phyloP scores from a whole-genome alignment of 176 grass and related monocot genomes.

The Typha latifolia region DNA sequence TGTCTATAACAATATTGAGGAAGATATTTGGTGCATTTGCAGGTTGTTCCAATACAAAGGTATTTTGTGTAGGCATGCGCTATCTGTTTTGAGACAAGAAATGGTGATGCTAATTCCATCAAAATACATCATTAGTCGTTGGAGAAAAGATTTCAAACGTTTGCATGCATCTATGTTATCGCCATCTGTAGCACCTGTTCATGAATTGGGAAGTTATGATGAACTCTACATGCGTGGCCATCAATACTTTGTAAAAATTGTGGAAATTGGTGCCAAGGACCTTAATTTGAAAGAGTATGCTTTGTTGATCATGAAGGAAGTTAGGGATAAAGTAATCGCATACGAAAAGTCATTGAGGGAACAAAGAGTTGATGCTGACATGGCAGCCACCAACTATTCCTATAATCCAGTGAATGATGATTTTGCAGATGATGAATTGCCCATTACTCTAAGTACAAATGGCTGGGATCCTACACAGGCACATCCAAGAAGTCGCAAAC shows the following conservation, averaged over 20 bases:
- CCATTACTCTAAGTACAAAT: conserved; percentile 24
- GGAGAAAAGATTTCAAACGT: conserved; percentile 81
- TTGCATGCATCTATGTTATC: conserved; percentile 40
- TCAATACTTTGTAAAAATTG: conserved; percentile 56
- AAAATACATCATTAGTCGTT: conserved; percentile 69
- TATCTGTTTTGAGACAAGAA: conserved; percentile 71
- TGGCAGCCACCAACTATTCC: too few relatives aligned
- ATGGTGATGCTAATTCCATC: conserved; percentile 54
- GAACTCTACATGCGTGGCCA: conserved; percentile 62
- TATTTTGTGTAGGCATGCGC: conserved; percentile 80
- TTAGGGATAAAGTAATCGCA: conserved; percentile 39
- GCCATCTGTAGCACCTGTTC: conserved; percentile 15
- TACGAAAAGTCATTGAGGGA: too few relatives aligned
- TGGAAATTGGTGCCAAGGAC: conserved; percentile 61
- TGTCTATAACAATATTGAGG: conserved; percentile 63
- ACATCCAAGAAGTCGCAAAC: conserved; percentile 42
- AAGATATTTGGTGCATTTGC: conserved; percentile 70
- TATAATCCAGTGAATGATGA: too few relatives aligned
- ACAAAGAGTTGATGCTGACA: too few relatives aligned
- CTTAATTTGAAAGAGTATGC: conserved; percentile 56
- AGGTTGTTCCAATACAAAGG: conserved; percentile 75
- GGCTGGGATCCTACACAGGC: conserved; percentile 62
- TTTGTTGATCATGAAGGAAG: conserved; percentile 63
- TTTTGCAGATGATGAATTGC: too few relatives aligned
- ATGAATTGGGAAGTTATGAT: conserved; percentile 56